Evolutionary conservation across 2,329 filamentous ascomycete species (phyloP), one percentile per base, ranked within the genome.

Genomic region (Fusarium sublunatum): DNA sequence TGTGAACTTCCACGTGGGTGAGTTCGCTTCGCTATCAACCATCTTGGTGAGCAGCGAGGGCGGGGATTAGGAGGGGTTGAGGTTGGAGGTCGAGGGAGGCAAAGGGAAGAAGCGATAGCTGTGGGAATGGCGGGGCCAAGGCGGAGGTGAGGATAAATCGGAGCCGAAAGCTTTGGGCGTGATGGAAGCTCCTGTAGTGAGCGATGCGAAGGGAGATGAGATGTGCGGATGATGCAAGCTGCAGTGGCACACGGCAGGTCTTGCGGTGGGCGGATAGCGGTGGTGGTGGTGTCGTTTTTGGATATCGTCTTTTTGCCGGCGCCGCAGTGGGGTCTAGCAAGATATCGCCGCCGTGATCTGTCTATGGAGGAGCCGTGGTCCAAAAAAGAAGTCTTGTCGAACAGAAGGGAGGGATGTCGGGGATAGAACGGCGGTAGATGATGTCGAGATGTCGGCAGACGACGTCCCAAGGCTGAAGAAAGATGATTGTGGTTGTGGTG

Each of bases 1-100:
- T 80, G 94, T 98, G 83, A 98, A 98, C 86, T 98, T 98, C 94
- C 94, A 98, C 82, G 93, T 98, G 77, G 93, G 93, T 82, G 92
- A 90, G 85, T 88, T 92, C 82, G 91, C 86, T 83, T 96, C 93
- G 83, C 90, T 91, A 87, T 97, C 93, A 84, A 95, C 93, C 93
- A 98, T 97, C 83, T 90, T 94, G 81, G 73, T 72, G 66, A 70
- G 69, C 71, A 73, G 72, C 67, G 69, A 72, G 53, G 70, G 73
- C 70, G 66, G 61, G 73, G 63, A 64, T 49, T 59, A 61, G 61
- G 55, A 63, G 60, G 58, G 58, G 60, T 52, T 58, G 61, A 52
- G 53, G 61, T 63, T 58, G 63, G 59, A 69, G 65, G 59, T 65
- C 54, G 58, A 64, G 61, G 60, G 59, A 64, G 53, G 55, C 50